phyloP scores from a whole-genome alignment of 352 stramenopile genomes.

The Phytophthora vignae region DNA sequence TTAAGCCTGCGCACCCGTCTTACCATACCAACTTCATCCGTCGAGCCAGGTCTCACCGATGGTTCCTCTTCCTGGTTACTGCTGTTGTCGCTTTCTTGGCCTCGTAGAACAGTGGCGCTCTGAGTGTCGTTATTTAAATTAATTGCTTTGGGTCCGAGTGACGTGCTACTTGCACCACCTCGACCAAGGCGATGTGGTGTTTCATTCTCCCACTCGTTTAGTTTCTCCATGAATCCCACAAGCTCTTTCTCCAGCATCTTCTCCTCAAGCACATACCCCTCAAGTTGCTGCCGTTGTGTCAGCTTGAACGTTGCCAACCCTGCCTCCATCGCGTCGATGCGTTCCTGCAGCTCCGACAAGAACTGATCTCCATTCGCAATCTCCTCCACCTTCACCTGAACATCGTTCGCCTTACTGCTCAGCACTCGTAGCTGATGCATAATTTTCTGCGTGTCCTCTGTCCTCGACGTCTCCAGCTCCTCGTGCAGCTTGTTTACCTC shows the following conservation, averaged over 20 bases:
- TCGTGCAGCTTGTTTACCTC: slow-evolving; percentile 58
- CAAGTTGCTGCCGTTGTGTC: slow-evolving; percentile 47
- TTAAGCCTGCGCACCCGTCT: slow-evolving; percentile 60
- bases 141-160: neutral
- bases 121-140: slow-evolving; percentile 10
- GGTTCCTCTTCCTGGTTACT: slow-evolving; percentile 18
- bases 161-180: neutral
- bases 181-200: slow-evolving; percentile 1
- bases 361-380: slow-evolving; percentile 60
- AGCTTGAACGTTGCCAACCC: slow-evolving; percentile 48
- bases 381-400: slow-evolving; percentile 52
- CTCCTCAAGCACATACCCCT: slow-evolving; percentile 61
- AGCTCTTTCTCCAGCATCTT: slow-evolving; percentile 68
- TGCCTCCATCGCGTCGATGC: slow-evolving; percentile 62
- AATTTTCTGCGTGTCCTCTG: slow-evolving; percentile 43
- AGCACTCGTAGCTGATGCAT: slow-evolving; percentile 47
- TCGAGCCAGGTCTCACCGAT: neutral
- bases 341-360: slow-evolving; percentile 56
- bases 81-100: neutral
- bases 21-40: slow-evolving; percentile 49
- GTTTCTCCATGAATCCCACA: slow-evolving; percentile 45
- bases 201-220: slow-evolving; percentile 51
- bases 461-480: slow-evolving; percentile 39
- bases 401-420: slow-evolving; percentile 31
- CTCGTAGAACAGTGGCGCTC: neutral